Evolutionary conservation across 2,329 filamentous ascomycete genomes (phyloP).

Genomic region (Trichoderma sp.): DNA sequence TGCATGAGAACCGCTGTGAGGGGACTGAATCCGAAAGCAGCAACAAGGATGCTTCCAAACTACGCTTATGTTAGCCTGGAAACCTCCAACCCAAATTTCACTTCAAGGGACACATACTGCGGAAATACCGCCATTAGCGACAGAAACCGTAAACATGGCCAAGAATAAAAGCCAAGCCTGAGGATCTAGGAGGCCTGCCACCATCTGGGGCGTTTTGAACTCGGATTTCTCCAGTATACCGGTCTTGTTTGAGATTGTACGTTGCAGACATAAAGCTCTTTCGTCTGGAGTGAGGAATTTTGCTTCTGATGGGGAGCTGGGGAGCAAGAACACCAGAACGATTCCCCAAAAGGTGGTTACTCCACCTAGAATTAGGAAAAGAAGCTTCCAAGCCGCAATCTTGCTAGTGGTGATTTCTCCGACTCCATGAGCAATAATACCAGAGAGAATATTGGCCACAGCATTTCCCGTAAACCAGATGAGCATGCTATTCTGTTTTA

Average conservation of each 20-base stretch:
- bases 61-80: neutral
- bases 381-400: neutral
- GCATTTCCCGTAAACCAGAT: neutral
- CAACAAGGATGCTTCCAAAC: neutral
- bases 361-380: neutral
- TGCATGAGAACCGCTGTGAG: neutral
- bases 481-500: neutral
- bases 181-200: neutral
- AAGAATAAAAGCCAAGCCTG: neutral
- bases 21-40: neutral
- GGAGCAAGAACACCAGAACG: neutral
- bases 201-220: neutral
- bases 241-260: neutral
- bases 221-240: neutral
- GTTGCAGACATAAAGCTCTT: neutral
- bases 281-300: neutral
- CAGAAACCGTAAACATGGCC: neutral
- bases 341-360: neutral
- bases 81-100: neutral
- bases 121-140: neutral
- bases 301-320: neutral
- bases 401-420: neutral
- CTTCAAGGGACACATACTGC: neutral
- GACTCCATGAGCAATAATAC: neutral
- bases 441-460: neutral